Percentiles rank a stretch among this genome's conserved stretches.
These are phyloP conservation scores for Botryosphaeria dothidea DNA, from an alignment of 2,329 filamentous ascomycete species.

Conservation along the genomic window DNA sequence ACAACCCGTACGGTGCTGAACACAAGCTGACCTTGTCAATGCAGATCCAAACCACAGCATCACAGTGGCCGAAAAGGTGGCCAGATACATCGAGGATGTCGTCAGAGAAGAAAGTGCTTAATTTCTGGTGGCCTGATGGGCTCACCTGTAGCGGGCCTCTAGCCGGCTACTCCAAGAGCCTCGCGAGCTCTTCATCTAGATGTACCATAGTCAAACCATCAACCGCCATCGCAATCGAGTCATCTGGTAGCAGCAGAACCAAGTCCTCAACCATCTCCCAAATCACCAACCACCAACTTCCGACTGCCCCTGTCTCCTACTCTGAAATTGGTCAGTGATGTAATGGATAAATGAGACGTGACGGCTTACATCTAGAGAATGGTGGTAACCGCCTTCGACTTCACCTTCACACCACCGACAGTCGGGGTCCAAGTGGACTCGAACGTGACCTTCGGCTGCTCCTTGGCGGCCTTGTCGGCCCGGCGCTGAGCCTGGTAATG, in stretches of 20 bases:
- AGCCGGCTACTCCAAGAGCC: background rate
- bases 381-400: background rate
- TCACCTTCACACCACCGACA: background rate
- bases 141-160: background rate
- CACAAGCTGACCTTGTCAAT: no score
- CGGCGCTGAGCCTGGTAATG: background rate
- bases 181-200: no score
- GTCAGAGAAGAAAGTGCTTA: slow-evolving; percentile 6
- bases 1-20: background rate
- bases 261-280: no score
- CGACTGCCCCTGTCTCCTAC: background rate
- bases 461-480: background rate
- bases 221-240: background rate
- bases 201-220: no score
- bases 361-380: background rate
- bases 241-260: no score
- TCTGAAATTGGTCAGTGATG: background rate
- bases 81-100: slow-evolving; percentile 49
- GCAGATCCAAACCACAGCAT: slow-evolving; percentile 44
- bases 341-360: no score
- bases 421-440: background rate
- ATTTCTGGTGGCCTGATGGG: background rate
- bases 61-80: slow-evolving; percentile 54
- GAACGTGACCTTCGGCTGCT: background rate
- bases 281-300: background rate